Base-by-base conservation (phyloP, 768 basidiomycete genomes). In the Candolleomyces efflorescens region DNA sequence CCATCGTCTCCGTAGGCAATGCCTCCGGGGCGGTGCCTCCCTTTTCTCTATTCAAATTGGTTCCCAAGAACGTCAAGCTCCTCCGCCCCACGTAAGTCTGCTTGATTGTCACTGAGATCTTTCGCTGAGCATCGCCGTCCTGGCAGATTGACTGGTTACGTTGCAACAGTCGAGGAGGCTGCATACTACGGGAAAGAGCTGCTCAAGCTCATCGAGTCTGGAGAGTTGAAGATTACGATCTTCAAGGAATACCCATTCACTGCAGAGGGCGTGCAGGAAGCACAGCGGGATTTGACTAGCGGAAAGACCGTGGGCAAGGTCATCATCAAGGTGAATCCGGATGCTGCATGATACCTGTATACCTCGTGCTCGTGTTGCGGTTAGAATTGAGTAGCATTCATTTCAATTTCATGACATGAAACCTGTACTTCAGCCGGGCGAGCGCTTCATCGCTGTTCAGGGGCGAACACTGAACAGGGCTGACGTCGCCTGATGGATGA, bases 1-100 rank as follows among this genome's bases (percentile, higher is more conserved):
- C 94, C 0, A 80, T 97, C 37, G 90, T 97, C 13, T 87, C 86
- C 6, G 83, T 94, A 54, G 97, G 97, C 0, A 98, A 98, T 64
- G 92, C 96, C 0, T 96, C 93, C 6, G 94, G 94, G 2, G 71
- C 87, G 6, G 89, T 92, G 2, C 82, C 83, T 32, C 87, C 91
- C 0, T 86, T 97, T 68, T 73, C 86, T 2, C 81, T 89, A 0
- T 72, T 90, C 50, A 88, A 82, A 64, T 83, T 98, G 11, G 73
- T 78, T 0, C 80, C 85, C 59, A 98, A 94, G 77, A 95, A 96
- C 63, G 67, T 96, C 62, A 90, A 86, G 63, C 73, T 92, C 10
- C 62, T 84, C 47, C 84, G 90, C 36, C 91, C 92, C n/a, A 82
- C 78, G 90, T 92, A 64, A 58, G 84, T 76, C 18, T 6, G 27